Conservation (phyloP, 1,284 basidiomycete genomes). For the Ustilago shanxiensis region DNA sequence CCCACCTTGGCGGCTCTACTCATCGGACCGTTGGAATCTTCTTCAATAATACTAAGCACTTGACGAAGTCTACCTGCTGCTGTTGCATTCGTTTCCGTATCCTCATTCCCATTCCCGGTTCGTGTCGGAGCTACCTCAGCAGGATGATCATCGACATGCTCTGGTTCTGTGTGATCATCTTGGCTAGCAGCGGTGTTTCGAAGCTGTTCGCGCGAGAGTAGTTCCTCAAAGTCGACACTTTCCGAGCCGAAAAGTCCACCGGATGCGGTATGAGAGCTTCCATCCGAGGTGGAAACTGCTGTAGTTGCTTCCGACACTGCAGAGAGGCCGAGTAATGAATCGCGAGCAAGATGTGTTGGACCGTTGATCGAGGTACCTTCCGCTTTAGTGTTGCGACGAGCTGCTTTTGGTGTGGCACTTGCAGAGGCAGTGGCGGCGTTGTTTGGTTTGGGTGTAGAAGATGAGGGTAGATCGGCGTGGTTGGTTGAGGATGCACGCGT, state of each 20-base stretch:
- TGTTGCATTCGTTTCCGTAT: too few species aligned
- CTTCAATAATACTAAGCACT: constrained; percentile 54
- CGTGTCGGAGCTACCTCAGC: neutral
- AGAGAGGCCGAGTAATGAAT: constrained; percentile 46
- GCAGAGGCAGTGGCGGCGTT: neutral
- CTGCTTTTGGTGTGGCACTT: constrained; percentile 31
- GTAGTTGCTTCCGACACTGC: constrained; percentile 43
- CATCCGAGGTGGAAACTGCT: constrained; percentile 26
- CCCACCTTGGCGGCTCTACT: constrained; percentile 20
- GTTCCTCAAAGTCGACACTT: constrained; percentile 49
- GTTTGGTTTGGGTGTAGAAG: constrained; percentile 35
- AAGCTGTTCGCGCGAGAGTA: constrained; percentile 32
- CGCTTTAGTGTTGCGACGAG: constrained; percentile 7
- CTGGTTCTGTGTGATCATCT: neutral
- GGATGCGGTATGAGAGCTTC: constrained; percentile 21
- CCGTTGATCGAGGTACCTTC: constrained; percentile 4
- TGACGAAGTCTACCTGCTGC: constrained; percentile 42
- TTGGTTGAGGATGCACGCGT: constrained; percentile 15
- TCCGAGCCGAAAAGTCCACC: constrained; percentile 48
- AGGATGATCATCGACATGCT: neutral
- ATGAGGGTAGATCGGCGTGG: constrained; percentile 20
- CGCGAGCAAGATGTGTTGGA: constrained; percentile 28
- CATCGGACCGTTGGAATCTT: constrained; percentile 32
- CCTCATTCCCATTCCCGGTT: too few species aligned
- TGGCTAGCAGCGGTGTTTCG: constrained; percentile 11